Conservation (phyloP, 257 asterid species). For the Jaltomata sinuosa region DNA sequence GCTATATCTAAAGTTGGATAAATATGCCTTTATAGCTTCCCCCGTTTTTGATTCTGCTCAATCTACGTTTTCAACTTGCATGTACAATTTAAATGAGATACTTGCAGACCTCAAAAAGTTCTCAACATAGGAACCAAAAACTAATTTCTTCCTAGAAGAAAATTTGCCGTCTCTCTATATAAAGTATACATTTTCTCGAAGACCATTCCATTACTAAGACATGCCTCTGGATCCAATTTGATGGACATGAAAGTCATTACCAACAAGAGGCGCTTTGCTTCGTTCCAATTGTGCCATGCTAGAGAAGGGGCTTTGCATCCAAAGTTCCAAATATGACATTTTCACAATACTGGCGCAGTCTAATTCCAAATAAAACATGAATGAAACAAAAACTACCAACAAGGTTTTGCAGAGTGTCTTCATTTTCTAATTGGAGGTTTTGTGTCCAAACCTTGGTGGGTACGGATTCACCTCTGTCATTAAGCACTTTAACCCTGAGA, state of each 20-base stretch:
- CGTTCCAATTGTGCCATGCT: not conserved
- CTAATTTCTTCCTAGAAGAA: not conserved
- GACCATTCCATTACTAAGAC: not conserved
- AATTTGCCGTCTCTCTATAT: not conserved
- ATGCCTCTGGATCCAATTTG: not conserved
- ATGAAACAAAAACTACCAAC: too few species aligned
- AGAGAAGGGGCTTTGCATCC: not conserved
- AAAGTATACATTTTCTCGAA: not conserved
- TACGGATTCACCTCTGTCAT: too few species aligned
- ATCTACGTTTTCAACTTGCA: not conserved
- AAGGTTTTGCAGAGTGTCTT: too few species aligned
- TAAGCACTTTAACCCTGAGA: too few species aligned
- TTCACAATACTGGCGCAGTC: too few species aligned
- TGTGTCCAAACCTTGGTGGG: too few species aligned
- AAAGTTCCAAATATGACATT: too few species aligned
- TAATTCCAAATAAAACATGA: too few species aligned
- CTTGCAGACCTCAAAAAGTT: not conserved
- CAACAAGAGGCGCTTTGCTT: not conserved
- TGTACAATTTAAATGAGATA: not conserved
- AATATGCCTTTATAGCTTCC: not conserved
- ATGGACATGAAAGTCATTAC: not conserved
- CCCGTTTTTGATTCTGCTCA: not conserved
- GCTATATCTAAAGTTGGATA: not conserved
- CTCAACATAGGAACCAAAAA: not conserved
- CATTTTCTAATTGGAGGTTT: too few species aligned